A percentile compares a stretch with the other conserved stretches of the same genome.
phyloP scores from a whole-genome alignment of 2,329 filamentous ascomycete species.

The Neopestalotiopsis sp. region DNA sequence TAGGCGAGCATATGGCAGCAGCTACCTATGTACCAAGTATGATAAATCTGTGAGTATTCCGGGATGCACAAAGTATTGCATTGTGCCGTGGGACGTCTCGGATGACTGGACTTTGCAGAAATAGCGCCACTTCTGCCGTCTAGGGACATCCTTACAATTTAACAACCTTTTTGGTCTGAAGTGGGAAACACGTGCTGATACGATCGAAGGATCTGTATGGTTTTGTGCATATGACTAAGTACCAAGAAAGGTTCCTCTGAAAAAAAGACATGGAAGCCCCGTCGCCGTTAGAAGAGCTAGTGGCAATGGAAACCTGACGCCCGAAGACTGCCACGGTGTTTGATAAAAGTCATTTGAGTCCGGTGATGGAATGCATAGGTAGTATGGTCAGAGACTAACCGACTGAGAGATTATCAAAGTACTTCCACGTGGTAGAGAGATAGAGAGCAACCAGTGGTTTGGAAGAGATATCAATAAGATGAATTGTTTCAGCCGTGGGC shows the following conservation, averaged over 20 bases:
- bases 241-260: neutral
- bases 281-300: neutral
- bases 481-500: slow-evolving; percentile 9
- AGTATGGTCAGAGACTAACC: too few species aligned
- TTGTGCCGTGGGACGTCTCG: neutral
- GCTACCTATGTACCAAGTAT: too few species aligned
- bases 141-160: neutral
- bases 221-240: neutral
- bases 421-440: neutral
- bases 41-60: too few species aligned
- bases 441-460: neutral
- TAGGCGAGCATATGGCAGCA: too few species aligned
- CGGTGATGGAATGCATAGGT: too few species aligned
- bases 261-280: slow-evolving; percentile 5
- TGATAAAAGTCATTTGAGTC: neutral
- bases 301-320: neutral
- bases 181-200: neutral
- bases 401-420: neutral
- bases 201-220: neutral
- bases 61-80: too few species aligned
- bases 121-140: neutral
- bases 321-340: neutral
- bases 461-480: neutral
- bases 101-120: neutral
- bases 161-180: neutral